Evolutionary conservation across 768 basidiomycete genomes (phyloP), one percentile per base, ranked within the genome.

Genomic region (Rhodocollybia butyracea): DNA sequence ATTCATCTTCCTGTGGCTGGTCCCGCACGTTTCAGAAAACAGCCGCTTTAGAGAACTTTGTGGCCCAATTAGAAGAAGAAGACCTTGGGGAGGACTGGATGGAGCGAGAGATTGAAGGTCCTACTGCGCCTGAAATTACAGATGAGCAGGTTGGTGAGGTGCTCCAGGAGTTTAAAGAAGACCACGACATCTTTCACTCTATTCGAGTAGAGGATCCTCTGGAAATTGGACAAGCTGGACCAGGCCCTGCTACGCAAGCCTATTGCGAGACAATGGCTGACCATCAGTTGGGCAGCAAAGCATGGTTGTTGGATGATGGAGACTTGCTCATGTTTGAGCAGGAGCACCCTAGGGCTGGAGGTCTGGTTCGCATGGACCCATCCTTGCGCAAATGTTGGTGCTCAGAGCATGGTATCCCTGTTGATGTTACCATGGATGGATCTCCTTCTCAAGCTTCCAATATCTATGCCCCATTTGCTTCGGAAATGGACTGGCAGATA

Each of bases 401-500:
- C 34, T 36, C 17, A 36, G 34, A 8, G 10, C 34, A 36, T 36
- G 17, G 17, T 17, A 36, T 17, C 34, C 10, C 8, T 36, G 34
- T 36, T 8, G 34, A 36, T 36, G 10, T 8, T 36, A 8, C 34
- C 17, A 36, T 36, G 34, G 34, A 36, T 36, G 34, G 34, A 8
- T 36, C 34, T 36, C 34, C 34, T 36, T 17, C 17, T 17, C 34
- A 8, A 8, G 10, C 34, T 17, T 8, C 8, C 34, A 8, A 36
- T 8, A 17, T 17, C 17, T 36, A 8, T 17, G 59, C 62, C 3
- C 66, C 61, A 1, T 68, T 68, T 46, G 3, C 12, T 1, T 63
- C 63, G 3, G 1, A 51, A 3, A 22, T 64, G 2, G 61, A 66
- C 38, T 68, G 60, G 61, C 58, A 60, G 27, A 6, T 68, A 24